Evolutionary conservation across 352 stramenopile genomes (phyloP), one percentile per base, ranked within the genome.

Genomic region (Chrysophaeum taylorii): DNA sequence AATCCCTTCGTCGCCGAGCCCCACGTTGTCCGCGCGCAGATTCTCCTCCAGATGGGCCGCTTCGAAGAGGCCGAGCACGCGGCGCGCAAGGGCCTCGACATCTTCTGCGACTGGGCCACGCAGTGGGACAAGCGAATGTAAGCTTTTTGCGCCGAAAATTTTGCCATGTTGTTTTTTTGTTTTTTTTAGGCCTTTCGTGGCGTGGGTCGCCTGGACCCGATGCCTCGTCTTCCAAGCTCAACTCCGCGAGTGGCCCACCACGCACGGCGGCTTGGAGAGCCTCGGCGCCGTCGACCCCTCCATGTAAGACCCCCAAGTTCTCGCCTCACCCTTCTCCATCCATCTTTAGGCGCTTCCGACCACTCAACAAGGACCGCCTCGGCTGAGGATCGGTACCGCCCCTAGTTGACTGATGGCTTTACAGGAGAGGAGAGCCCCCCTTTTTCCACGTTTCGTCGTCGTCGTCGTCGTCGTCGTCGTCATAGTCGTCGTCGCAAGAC

Each of bases 101-200:
- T 71, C 38, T 29, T 71, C 14, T 23, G 36, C 0, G 12, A 60
- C 4, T 71, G 66, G 66, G 42, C n/a, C 21, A 66, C 42, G 9
- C 37, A 31, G 21, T 71, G 66, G 66, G 66, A 71, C 48, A 71
- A 71, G 66, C 66, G 66, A 12, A 52, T 66, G 41, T n/a, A n/a
- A n/a, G n/a, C 45, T 38, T 2, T 69, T 42, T 42, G 62, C 48
- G 62, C 33, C 29, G 25, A 33, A 43, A 27, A 42, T 69, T n/a
- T n/a, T n/a, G n/a, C n/a, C n/a, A n/a, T n/a, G n/a, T n/a, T n/a
- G n/a, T n/a, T n/a, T n/a, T n/a, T n/a, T n/a, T n/a, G n/a, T n/a
- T n/a, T n/a, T n/a, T n/a, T n/a, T n/a, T n/a, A n/a, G n/a, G n/a
- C 45, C 45, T 5, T 27, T 57, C 9, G 9, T 27, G 18, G 45